These are phyloP conservation scores for Saturnispora kantuleensis DNA, from an alignment of 805 yeast species.

Conservation along the genomic window DNA sequence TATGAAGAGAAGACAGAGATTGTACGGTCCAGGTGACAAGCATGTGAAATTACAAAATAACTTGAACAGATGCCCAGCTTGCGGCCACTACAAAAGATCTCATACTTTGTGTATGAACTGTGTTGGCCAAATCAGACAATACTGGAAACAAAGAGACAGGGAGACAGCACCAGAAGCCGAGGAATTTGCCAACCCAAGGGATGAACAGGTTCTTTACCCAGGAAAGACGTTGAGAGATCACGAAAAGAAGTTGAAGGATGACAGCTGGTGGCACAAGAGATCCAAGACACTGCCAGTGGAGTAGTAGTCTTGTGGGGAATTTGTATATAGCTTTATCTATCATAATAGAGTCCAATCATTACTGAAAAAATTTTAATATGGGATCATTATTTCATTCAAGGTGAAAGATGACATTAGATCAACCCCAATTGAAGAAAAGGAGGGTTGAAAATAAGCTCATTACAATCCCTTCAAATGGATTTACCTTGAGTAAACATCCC, in stretches of 20 bases:
- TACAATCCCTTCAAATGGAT: background rate
- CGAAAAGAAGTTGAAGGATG: constrained; percentile 39
- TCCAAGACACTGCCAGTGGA: constrained; percentile 47
- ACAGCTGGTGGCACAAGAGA: constrained; percentile 46
- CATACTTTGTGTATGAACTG: constrained; percentile 92
- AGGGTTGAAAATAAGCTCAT: background rate
- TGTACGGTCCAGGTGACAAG: constrained; percentile 73
- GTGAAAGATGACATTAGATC: background rate
- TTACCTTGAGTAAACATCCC: constrained; percentile 45
- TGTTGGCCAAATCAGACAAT: constrained; percentile 65
- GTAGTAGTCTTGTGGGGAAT: constrained; percentile 1
- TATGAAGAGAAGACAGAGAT: constrained; percentile 73
- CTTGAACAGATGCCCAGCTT: constrained; percentile 86
- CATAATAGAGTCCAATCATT: background rate
- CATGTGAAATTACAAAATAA: constrained; percentile 67
- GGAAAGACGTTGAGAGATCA: constrained; percentile 46
- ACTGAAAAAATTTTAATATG: background rate
- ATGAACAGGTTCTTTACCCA: constrained; percentile 61
- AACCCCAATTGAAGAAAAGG: constrained; percentile 1
- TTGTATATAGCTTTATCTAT: background rate
- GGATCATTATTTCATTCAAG: background rate
- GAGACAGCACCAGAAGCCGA: constrained; percentile 24
- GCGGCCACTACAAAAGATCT: constrained; percentile 86
- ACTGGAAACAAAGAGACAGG: constrained; percentile 43
- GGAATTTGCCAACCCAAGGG: constrained; percentile 44